phyloP scores from a whole-genome alignment of 192 early-diverging fungal species.

The Coemansia sp. region DNA sequence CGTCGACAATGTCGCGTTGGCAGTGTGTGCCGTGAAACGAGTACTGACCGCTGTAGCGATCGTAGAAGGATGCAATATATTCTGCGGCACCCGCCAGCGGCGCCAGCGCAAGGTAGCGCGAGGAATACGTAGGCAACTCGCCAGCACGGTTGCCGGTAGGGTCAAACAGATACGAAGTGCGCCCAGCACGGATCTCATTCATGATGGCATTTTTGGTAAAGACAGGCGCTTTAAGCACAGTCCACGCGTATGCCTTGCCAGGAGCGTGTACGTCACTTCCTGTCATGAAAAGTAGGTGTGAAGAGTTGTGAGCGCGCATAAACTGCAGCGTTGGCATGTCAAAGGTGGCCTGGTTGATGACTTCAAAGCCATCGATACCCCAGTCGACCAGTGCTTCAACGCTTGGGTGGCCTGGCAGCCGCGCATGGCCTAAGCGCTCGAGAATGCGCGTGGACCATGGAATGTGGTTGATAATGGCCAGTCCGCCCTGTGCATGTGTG shows the following conservation, averaged over 20 bases:
- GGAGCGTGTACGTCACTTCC: slow-evolving; percentile 67
- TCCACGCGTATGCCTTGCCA: slow-evolving; percentile 59
- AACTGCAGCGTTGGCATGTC: slow-evolving; percentile 51
- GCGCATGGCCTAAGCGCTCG: slow-evolving; percentile 53
- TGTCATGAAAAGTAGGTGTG: slow-evolving; percentile 55
- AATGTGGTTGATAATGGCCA: slow-evolving; percentile 72
- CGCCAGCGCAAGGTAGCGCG: background rate
- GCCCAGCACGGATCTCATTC: slow-evolving; percentile 53
- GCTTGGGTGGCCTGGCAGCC: slow-evolving; percentile 62
- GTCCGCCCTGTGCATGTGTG: slow-evolving; percentile 60
- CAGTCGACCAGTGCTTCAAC: slow-evolving; percentile 56
- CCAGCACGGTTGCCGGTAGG: slow-evolving; percentile 53
- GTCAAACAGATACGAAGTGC: slow-evolving; percentile 63
- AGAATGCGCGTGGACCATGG: slow-evolving; percentile 68
- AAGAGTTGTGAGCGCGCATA: slow-evolving; percentile 13
- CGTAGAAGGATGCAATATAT: background rate
- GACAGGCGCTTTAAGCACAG: slow-evolving; percentile 46
- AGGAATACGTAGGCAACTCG: background rate
- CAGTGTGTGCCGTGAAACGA: background rate
- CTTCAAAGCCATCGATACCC: slow-evolving; percentile 72
- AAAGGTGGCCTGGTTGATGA: slow-evolving; percentile 59
- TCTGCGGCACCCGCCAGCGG: background rate
- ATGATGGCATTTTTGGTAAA: slow-evolving; percentile 54
- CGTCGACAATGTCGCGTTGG: slow-evolving; percentile 52
- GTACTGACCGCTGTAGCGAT: background rate